Evolutionary conservation across 2,329 filamentous ascomycete species (phyloP).

Genomic region (Chalaropsis ovoidea): DNA sequence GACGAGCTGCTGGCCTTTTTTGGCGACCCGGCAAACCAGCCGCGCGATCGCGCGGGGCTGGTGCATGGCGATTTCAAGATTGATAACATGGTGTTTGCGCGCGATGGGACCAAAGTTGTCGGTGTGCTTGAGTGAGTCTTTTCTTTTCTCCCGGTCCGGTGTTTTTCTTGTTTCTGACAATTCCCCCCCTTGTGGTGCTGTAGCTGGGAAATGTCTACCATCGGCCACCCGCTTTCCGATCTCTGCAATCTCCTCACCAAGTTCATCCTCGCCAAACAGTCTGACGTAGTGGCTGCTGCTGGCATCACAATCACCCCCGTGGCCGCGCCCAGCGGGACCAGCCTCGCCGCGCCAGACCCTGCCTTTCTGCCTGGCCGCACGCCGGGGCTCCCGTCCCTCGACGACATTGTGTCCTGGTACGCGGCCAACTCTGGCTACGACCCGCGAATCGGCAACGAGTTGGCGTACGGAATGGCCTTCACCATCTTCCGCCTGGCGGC

Average conservation of each 20-base stretch:
- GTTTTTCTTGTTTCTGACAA: not conserved
- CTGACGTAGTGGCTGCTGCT: constrained; percentile 29
- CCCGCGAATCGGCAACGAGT: constrained; percentile 43
- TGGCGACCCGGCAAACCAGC: constrained; percentile 55
- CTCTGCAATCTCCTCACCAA: constrained; percentile 60
- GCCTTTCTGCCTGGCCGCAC: constrained; percentile 54
- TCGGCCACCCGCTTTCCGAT: constrained; percentile 91
- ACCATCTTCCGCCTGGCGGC: constrained; percentile 51
- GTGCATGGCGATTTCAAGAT: constrained; percentile 98
- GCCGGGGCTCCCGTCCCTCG: constrained; percentile 48
- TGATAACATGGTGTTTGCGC: constrained; percentile 81
- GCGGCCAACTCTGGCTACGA: constrained; percentile 55
- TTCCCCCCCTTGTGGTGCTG: constrained; percentile 7
- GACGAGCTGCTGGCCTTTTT: constrained; percentile 73
- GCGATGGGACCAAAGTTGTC: constrained; percentile 76
- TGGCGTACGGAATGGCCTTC: constrained; percentile 53
- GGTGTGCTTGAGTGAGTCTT: constrained; percentile 69
- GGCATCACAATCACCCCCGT: constrained; percentile 27
- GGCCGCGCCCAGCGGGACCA: constrained; percentile 27
- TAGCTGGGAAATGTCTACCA: constrained; percentile 94
- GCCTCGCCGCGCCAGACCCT: constrained; percentile 28
- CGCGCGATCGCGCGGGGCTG: constrained; percentile 64
- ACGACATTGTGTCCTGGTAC: constrained; percentile 38
- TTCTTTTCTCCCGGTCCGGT: not conserved
- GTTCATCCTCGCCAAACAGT: constrained; percentile 34